A percentile compares a stretch with the other conserved stretches of the same genome.
Evolutionary conservation across 352 stramenopile genomes (phyloP).

Genomic region (Pythium inflatum): DNA sequence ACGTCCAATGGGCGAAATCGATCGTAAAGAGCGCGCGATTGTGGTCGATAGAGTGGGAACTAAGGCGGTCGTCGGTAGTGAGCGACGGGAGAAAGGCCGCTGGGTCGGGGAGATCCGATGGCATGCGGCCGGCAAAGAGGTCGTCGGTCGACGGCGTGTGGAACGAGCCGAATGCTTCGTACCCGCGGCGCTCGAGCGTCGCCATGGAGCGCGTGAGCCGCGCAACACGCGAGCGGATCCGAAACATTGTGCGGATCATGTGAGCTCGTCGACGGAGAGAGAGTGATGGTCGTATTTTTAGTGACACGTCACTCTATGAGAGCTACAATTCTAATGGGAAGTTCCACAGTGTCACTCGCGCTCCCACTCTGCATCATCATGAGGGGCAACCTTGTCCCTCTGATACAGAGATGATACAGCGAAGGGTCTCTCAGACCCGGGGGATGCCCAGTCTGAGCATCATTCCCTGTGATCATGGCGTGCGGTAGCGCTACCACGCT

Average conservation of each 20-base stretch:
- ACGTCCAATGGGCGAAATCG: conserved; percentile 80
- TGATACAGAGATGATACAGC: too few relatives aligned
- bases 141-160: conserved; percentile 61
- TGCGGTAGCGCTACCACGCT: too few relatives aligned
- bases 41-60: too few relatives aligned
- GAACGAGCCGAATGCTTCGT: conserved; percentile 81
- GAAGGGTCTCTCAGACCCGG: too few relatives aligned
- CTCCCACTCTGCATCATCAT: too few relatives aligned
- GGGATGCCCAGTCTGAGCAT: too few relatives aligned
- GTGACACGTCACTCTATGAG: too few relatives aligned
- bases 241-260: neutral
- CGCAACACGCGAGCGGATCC: neutral
- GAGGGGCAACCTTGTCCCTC: too few relatives aligned
- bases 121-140: conserved; percentile 48
- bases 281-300: neutral
- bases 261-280: neutral
- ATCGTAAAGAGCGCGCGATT: conserved; percentile 59
- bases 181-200: conserved; percentile 35
- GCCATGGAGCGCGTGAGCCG: conserved; percentile 14
- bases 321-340: too few relatives aligned
- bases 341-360: too few relatives aligned
- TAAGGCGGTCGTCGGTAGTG: neutral
- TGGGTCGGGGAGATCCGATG: conserved; percentile 11
- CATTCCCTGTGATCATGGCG: too few relatives aligned
- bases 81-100: conserved; percentile 32